Evolutionary conservation across 2,329 filamentous ascomycete species (phyloP), one percentile per base, ranked within the genome.

Genomic region (Arthrobotrys entomopaga): DNA sequence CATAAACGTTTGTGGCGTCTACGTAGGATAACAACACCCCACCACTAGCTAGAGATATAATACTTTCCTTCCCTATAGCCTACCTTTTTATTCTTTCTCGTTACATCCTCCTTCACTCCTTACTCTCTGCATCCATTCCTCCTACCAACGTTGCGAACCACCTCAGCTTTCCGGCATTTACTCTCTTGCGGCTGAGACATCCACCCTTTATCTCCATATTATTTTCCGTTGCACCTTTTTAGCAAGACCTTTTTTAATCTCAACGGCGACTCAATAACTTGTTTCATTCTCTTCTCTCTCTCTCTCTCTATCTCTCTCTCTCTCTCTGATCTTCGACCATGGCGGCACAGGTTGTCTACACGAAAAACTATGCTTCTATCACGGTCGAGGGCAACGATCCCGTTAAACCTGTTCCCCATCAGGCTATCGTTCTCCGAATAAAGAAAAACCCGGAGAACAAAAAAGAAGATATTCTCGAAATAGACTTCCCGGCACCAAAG

Each of bases 401-500:
- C 26, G 61, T 69, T 29, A 15, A 13, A 29, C 16, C 20, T 2
- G 19, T 52, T 15, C 56, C 24, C 15, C 38, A 52, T n/a, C 54
- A 59, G 13, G 54, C 6, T 29, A 15, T 69, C 10, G 16, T 49
- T 22, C 42, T 69, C 15, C 29, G 50, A 34, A 24, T 59, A 7
- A 53, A 50, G 49, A 34, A 34, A 34, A 34, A 34, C 3, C 29
- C 29, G 6, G 29, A 34, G 29, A 34, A 34, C 10, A 34, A 34
- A 10, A 38, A 46, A 49, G 56, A 34, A 16, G 65, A 56, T 20
- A 13, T 56, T 26, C 2, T 69, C 16, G 65, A 69, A 7, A 40
- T 69, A 19, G 24, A 20, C 1, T 69, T 69, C 29, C 65, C 65
- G 2, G 52, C 65, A 7, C 56, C 65, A 10, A 26, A 52, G 2